Evolutionary conservation across 768 basidiomycete species (phyloP).

Genomic region (Mycena maculata): DNA sequence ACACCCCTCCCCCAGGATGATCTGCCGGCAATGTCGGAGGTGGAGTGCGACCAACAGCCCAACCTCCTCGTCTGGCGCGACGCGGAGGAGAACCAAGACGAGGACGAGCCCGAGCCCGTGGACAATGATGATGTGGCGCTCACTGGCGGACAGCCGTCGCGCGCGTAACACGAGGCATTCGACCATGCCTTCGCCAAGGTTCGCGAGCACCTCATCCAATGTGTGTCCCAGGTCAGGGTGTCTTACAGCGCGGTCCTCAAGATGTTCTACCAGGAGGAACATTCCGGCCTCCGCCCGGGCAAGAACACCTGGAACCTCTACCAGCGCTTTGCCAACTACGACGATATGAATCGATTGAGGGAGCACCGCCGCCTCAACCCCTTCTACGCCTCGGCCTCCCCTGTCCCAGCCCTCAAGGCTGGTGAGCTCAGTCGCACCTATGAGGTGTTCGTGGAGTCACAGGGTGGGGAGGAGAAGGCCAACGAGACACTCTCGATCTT

Average conservation of each 20-base stretch:
- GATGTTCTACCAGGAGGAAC: not conserved
- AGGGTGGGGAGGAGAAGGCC: not conserved
- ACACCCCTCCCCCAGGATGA: not conserved
- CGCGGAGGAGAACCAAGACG: not conserved
- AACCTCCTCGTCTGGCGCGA: not conserved
- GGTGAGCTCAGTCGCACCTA: not conserved
- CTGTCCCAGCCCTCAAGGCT: not conserved
- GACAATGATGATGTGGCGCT: not conserved
- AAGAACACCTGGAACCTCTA: not conserved
- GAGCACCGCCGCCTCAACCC: not conserved
- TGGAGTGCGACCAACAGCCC: not conserved
- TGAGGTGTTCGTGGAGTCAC: not conserved
- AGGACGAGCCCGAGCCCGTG: too few relatives aligned
- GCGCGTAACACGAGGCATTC: not conserved
- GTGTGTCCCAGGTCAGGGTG: not conserved
- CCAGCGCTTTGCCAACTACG: not conserved
- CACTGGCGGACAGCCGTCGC: not conserved
- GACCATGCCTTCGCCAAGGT: not conserved
- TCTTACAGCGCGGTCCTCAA: not conserved
- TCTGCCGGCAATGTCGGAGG: not conserved
- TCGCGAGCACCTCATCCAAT: not conserved
- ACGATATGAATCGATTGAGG: not conserved
- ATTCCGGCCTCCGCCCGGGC: not conserved
- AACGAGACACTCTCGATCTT: not conserved
- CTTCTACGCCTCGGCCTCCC: not conserved